Conservation (phyloP, 129 eudicot genomes). For the Centella asiatica region DNA sequence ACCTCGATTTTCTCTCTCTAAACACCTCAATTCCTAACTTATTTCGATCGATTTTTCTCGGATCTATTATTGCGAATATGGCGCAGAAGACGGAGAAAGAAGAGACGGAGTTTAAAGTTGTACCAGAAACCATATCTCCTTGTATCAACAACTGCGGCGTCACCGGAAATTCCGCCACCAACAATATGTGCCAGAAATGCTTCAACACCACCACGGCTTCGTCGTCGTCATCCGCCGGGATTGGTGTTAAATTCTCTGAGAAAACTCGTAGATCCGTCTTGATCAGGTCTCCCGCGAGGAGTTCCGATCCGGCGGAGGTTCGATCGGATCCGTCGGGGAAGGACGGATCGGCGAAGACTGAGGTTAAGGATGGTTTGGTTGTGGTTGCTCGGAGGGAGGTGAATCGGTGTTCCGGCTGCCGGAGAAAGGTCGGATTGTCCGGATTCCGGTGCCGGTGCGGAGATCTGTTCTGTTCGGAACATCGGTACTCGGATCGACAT, state of each 20-base stretch:
- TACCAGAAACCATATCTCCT: conserved; percentile 41
- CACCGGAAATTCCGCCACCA: conserved; percentile 38
- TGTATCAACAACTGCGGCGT: conserved; percentile 62
- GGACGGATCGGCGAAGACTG: conserved; percentile 8
- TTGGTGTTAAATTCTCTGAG: conserved; percentile 12
- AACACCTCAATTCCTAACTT: not conserved
- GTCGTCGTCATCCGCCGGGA: conserved; percentile 18
- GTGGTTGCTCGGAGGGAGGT: conserved; percentile 34
- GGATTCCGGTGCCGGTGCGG: conserved; percentile 83
- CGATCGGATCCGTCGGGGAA: not conserved
- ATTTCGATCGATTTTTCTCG: not conserved
- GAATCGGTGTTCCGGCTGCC: conserved; percentile 63
- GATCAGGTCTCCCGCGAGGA: conserved; percentile 32
- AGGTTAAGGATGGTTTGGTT: conserved; percentile 15
- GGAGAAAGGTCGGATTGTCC: conserved; percentile 62
- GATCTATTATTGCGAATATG: conserved; percentile 16
- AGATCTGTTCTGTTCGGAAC: conserved; percentile 63
- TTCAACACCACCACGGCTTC: conserved; percentile 38
- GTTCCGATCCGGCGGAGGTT: conserved; percentile 14
- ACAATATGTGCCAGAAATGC: conserved; percentile 54
- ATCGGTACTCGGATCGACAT: conserved; percentile 76
- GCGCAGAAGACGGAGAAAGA: conserved; percentile 68
- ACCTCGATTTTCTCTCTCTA: not conserved
- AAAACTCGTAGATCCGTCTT: conserved; percentile 42
- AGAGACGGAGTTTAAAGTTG: conserved; percentile 65